Evolutionary conservation across 2,329 filamentous ascomycete genomes (phyloP), one percentile per base, ranked within the genome.

Genomic region (Aaosphaeria pasadenensis): DNA sequence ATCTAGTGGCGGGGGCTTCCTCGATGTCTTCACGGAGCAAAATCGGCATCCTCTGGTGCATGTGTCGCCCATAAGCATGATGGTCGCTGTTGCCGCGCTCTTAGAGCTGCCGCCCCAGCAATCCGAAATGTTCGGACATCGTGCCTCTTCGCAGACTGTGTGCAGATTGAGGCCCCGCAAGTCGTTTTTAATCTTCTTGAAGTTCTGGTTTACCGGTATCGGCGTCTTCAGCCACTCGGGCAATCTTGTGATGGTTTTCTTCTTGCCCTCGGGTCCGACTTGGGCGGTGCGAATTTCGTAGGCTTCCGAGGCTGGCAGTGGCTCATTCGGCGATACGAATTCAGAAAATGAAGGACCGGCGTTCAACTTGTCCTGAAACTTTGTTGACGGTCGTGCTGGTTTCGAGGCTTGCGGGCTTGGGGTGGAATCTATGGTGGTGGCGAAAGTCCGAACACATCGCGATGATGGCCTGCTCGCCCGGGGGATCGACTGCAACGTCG

Each of bases 51-150:
- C 94, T 51, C 94, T 83, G 13, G 94, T 99, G 73, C 94, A 99
- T 6, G 92, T 97, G 71, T 99, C 94, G 55, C 94, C 94, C 91
- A 97, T 97, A 42, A 99, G 77, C 94, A 99, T 99, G 72, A 99
- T 97, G 7, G 94, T 99, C 2, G 94, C 94, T 31, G 94, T 99
- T 4, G 94, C 94, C 29, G 90, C 87, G 56, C 84, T 86, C 76
- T 96, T 96, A 70, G 87, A 84, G 66, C 80, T 84, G 32, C 94
- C 94, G 52, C 94, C 94, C 94, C 94, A 99, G 77, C 94, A 99
- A 70, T 97, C 92, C 54, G 88, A 91, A 52, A 99, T 96, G 72
- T 99, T 99, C 52, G 94, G 94, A 72, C 94, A 99, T 56, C 91
- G 84, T 1, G 94, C 94, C 75, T 99, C 94, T 74, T 99, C 94